These are phyloP conservation scores for Tetradesmus lagerheimii DNA, from an alignment of 139 green algal genomes.

Conservation along the genomic window DNA sequence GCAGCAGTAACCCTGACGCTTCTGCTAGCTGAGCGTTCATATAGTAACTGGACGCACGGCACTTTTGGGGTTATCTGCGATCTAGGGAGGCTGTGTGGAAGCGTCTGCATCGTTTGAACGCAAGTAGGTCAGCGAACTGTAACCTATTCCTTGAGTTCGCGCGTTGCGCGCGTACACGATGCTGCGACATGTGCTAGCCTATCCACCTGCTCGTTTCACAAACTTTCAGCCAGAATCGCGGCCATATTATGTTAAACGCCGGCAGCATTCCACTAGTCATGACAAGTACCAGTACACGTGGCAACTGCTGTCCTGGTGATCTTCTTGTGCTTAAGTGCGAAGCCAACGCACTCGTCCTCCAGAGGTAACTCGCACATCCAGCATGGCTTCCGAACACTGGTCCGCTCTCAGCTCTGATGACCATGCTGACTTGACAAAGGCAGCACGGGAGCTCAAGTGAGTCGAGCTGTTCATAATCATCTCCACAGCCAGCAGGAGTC, in stretches of 20 bases:
- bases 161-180: no score
- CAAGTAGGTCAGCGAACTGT: neutral
- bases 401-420: neutral
- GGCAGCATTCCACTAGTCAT: neutral
- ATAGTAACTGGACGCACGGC: no score
- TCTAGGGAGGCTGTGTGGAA: neutral
- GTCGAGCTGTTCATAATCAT: neutral
- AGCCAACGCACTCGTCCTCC: no score
- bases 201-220: no score
- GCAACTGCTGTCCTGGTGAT: neutral
- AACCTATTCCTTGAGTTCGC: neutral
- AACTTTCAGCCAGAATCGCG: neutral
- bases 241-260: neutral
- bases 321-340: no score
- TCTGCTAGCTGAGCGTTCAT: neutral
- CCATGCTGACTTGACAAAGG: neutral
- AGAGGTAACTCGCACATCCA: neutral
- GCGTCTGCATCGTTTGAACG: neutral
- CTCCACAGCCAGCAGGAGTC: no score
- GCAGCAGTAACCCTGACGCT: neutral
- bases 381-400: neutral
- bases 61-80: neutral
- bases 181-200: no score
- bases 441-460: neutral
- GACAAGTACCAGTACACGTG: neutral